Evolutionary conservation across 768 basidiomycete species (phyloP), one percentile per base, ranked within the genome.

Genomic region (Dictyophora rubrovolvata): DNA sequence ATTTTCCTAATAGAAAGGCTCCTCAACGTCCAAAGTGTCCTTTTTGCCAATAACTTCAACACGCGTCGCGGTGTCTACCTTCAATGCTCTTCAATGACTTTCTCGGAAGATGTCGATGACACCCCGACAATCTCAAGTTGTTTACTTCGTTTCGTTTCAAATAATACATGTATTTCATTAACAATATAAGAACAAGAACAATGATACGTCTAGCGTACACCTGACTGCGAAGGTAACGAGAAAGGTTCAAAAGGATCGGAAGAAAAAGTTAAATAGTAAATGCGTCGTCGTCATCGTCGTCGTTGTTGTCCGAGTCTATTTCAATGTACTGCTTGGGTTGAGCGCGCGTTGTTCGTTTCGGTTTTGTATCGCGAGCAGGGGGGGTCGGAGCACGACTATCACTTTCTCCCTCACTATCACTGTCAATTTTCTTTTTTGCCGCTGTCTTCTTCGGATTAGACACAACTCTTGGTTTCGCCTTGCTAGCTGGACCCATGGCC

Each of bases 261-360:
- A 22, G 61, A 17, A 9, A 46, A 33, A 36, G 59, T 33, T 21
- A 47, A 34, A 34, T 59, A 48, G 18, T 52, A 48, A 46, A 55
- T 28, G 52, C 54, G 28, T 68, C 74, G 5, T 74, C 77, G 14
- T 68, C 74, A 6, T 74, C 77, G 14, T 75, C 76, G 4, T 77
- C 78, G 6, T 34, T 48, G 49, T 77, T 75, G 54, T 78, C 79
- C 1, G 79, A 80, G 62, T 68, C 68, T 48, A 85, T 73, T 63
- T 86, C 85, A 11, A 86, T 73, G 69, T 83, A 87, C 63, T 83
- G 82, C 53, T 82, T 84, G 55, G 75, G 66, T 48, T 74, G 72
- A 9, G 71, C 74, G 58, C 77, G 68, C 11, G 77, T 77, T n/a
- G 79, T 74, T 22, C 84, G 78, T 55, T 73, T 73, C 12, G 79